Percentiles rank a stretch among this genome's conserved stretches.
Evolutionary conservation across 1,284 basidiomycete species (phyloP).

Genomic region (Ustilago xerochloae): DNA sequence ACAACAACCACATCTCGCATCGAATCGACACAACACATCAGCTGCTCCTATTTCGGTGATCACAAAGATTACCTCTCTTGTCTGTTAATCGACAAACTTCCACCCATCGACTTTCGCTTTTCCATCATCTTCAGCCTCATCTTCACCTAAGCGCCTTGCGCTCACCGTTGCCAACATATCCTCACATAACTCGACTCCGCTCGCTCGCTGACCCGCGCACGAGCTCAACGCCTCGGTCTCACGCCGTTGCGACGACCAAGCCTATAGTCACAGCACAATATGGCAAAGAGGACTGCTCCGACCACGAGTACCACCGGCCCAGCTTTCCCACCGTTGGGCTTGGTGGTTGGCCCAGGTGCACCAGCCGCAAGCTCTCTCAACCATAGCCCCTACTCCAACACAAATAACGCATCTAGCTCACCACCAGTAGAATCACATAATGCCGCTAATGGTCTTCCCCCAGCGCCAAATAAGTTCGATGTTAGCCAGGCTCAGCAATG

Average conservation of each 20-base stretch:
- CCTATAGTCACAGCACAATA: slow-evolving; percentile 8
- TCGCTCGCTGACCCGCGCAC: slow-evolving; percentile 26
- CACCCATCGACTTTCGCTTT: too few relatives aligned
- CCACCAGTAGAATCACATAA: slow-evolving; percentile 22
- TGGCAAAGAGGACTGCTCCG: slow-evolving; percentile 50
- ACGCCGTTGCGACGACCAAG: slow-evolving; percentile 21
- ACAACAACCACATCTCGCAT: background rate
- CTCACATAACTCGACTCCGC: slow-evolving; percentile 1
- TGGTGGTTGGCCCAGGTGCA: slow-evolving; percentile 50
- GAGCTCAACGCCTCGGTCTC: slow-evolving; percentile 24
- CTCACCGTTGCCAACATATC: slow-evolving; percentile 21
- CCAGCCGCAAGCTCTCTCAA: slow-evolving; percentile 32
- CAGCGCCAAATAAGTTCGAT: slow-evolving; percentile 61
- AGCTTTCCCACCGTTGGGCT: slow-evolving; percentile 54
- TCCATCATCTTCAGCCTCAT: background rate
- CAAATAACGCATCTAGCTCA: slow-evolving; percentile 18
- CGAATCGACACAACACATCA: background rate
- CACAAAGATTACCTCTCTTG: too few relatives aligned
- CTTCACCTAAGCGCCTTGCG: slow-evolving; percentile 18
- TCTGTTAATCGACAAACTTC: too few relatives aligned
- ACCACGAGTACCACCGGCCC: slow-evolving; percentile 41
- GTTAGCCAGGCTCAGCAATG: slow-evolving; percentile 67
- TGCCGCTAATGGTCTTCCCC: slow-evolving; percentile 50
- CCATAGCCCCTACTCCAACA: slow-evolving; percentile 25
- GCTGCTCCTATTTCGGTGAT: background rate